Evolutionary conservation across 2,329 filamentous ascomycete genomes (phyloP).

Genomic region (Drechslerella dactyloides): DNA sequence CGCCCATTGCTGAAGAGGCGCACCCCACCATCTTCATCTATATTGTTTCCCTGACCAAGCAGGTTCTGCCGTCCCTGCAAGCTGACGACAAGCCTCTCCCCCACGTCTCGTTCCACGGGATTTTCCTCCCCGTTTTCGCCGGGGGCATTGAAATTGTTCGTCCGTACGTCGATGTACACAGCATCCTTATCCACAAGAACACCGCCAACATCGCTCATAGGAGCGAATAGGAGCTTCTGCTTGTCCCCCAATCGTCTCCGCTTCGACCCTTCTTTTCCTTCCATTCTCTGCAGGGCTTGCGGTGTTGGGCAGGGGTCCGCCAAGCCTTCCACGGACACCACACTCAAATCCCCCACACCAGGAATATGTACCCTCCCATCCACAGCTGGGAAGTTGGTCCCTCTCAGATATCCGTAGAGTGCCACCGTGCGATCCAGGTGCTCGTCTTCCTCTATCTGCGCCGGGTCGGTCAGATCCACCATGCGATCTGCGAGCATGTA

Average conservation of each 20-base stretch:
- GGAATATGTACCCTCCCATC: slow-evolving; percentile 90
- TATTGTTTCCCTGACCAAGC: slow-evolving; percentile 71
- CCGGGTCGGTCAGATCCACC: slow-evolving; percentile 91
- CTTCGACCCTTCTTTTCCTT: slow-evolving; percentile 73
- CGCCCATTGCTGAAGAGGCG: slow-evolving; percentile 83
- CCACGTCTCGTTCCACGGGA: slow-evolving; percentile 79
- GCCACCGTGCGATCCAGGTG: slow-evolving; percentile 91
- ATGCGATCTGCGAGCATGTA: slow-evolving; percentile 94
- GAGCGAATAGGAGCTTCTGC: slow-evolving; percentile 93
- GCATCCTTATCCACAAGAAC: slow-evolving; percentile 96
- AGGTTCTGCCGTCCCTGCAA: slow-evolving; percentile 82
- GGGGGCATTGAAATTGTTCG: slow-evolving; percentile 67
- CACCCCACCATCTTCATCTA: slow-evolving; percentile 71
- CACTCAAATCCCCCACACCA: slow-evolving; percentile 85
- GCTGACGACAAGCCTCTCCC: slow-evolving; percentile 91
- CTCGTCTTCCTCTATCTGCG: slow-evolving; percentile 82
- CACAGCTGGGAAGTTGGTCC: slow-evolving; percentile 87
- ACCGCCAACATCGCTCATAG: slow-evolving; percentile 97
- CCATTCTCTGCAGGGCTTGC: slow-evolving; percentile 80
- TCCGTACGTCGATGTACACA: slow-evolving; percentile 82
- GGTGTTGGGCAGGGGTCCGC: slow-evolving; percentile 97
- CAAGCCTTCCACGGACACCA: slow-evolving; percentile 81
- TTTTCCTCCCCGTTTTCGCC: slow-evolving; percentile 65
- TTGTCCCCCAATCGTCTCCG: slow-evolving; percentile 88
- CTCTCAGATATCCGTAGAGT: slow-evolving; percentile 89